A percentile compares a stretch with the other conserved stretches of the same genome.
Conservation (phyloP, 2,329 filamentous ascomycete genomes). For the Cordyceps militaris region DNA sequence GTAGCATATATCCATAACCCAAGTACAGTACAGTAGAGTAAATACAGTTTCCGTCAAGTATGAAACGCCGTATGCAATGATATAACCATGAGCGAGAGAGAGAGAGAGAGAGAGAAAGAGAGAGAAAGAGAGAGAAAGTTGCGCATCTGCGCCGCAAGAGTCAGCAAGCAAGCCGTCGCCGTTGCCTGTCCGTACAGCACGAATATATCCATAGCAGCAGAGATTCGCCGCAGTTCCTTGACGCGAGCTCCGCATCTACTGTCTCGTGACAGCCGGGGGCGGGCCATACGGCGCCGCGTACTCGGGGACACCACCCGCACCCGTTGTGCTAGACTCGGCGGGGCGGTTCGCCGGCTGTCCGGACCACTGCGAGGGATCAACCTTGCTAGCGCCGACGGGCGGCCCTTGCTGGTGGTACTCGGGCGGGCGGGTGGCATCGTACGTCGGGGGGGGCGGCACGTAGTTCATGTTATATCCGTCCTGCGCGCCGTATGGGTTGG, state of each 20-base stretch:
- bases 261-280: conserved; percentile 29
- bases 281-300: conserved; percentile 42
- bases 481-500: conserved; percentile 11
- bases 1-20: background rate
- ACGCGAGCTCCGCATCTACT: background rate
- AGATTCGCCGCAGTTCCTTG: background rate
- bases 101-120: background rate
- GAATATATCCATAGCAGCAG: background rate
- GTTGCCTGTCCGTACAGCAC: background rate
- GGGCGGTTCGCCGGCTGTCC: conserved; percentile 18
- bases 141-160: background rate
- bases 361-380: conserved; percentile 43
- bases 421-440: conserved; percentile 51
- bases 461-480: conserved; percentile 42
- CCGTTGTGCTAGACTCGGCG: conserved; percentile 20
- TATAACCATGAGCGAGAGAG: background rate
- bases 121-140: background rate
- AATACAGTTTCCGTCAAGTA: background rate
- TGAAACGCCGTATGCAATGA: conserved; percentile 9
- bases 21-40: background rate
- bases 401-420: conserved; percentile 39
- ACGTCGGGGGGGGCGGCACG: conserved; percentile 49
- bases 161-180: background rate
- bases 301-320: conserved; percentile 12
- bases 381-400: conserved; percentile 43